Base-by-base conservation (phyloP, 129 eudicot species). In the Flaveria bidentis region DNA sequence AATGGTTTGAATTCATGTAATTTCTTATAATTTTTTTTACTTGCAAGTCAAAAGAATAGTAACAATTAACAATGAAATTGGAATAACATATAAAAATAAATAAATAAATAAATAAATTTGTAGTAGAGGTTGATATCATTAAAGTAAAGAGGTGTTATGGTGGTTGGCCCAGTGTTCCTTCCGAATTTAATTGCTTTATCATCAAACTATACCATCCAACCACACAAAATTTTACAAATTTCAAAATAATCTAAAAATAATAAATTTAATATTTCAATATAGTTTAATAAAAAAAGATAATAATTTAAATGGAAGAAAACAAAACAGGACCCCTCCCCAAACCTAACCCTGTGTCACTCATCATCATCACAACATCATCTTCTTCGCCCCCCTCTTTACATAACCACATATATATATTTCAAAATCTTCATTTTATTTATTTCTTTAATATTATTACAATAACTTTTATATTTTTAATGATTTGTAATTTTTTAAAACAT, bases 121-220 rank as follows among this genome's bases (percentile, higher is more conserved):
- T 25, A 41, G 41, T 25, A 41, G n/a, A 52, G 13, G 9, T 52
- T 41, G 69, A 74, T 80, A 82, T 74, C 80, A 77, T 77, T 82
- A 78, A 82, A 82, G 86, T 50, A 53, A 30, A 9, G 30, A 56
- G 60, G 87, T 65, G 73, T 60, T 72, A 78, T 85, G 84, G 87
- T 79, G 77, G 92, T 88, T 85, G 92, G 92, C 82, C 89, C 81
- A 67, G 76, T 79, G 71, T 76, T 73, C 62, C 82, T 73, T 85
- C 57, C 69, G 82, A 85, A 82, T 85, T 85, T 82, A 85, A 87
- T 76, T 82, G 89, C 87, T 87, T 87, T 85, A 88, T 88, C 89
- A 80, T 85, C 87, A 77, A 82, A 85, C 86, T 70, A 82, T 77
- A 9, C 62, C 85, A 85, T 78, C 83, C 89, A 62, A 83, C 92